These are phyloP conservation scores for Neopestalotiopsis sp. DNA, from an alignment of 2,329 filamentous ascomycete species.

Conservation along the genomic window DNA sequence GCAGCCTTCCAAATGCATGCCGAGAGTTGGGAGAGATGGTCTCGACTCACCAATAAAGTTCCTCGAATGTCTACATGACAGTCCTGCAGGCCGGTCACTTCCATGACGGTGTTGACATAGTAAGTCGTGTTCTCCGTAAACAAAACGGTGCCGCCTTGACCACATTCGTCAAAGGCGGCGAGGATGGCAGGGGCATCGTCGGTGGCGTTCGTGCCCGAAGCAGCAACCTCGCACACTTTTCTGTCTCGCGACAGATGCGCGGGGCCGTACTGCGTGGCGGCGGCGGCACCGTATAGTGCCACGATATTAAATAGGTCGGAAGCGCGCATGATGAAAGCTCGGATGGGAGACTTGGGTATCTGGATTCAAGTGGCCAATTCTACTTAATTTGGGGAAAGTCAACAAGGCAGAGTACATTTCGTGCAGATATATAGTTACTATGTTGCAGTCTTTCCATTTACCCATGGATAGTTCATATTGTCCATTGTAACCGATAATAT, in stretches of 20 bases:
- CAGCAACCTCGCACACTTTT: constrained; percentile 1
- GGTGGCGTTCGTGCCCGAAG: not conserved
- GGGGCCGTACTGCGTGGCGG: not conserved
- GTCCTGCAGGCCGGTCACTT: constrained; percentile 46
- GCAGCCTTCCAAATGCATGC: constrained; percentile 12
- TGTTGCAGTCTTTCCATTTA: not conserved
- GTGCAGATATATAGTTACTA: not conserved
- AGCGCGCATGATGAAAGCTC: too few species aligned
- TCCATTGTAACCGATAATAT: not conserved
- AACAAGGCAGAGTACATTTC: too few species aligned
- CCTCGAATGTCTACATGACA: constrained; percentile 47
- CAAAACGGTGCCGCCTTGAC: constrained; percentile 40
- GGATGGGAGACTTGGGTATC: too few species aligned
- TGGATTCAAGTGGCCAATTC: too few species aligned
- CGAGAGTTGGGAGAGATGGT: constrained; percentile 42
- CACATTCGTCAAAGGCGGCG: constrained; percentile 45
- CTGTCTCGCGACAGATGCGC: not conserved
- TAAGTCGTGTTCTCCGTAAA: constrained; percentile 47
- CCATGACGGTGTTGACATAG: constrained; percentile 49
- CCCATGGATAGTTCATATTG: not conserved
- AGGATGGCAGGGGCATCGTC: constrained; percentile 48
- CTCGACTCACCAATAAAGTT: constrained; percentile 42
- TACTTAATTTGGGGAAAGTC: too few species aligned
- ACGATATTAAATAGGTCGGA: not conserved
- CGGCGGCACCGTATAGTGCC: not conserved